Conservation (phyloP, 441 rosid species). For the Erodium trifolium region DNA sequence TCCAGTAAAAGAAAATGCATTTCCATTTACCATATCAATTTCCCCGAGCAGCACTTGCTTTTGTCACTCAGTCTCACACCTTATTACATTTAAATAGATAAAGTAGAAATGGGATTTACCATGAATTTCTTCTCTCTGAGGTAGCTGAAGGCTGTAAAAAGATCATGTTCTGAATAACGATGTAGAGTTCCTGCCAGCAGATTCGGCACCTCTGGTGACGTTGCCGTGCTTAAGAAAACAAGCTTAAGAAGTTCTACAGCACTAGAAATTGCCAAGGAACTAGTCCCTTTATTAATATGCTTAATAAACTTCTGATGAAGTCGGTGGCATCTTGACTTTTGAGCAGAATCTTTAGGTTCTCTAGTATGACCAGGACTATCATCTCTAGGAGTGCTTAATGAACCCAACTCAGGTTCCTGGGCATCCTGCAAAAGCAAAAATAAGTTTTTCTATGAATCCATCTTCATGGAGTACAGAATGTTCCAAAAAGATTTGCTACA, state of each 20-base stretch:
- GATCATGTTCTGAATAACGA: slow-evolving; percentile 89
- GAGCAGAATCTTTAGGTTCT: slow-evolving; percentile 34
- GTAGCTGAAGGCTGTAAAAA: slow-evolving; percentile 92
- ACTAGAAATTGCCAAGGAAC: slow-evolving; percentile 80
- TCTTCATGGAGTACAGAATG: slow-evolving; percentile 8
- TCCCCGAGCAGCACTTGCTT: slow-evolving; percentile 7
- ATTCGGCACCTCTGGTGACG: slow-evolving; percentile 55
- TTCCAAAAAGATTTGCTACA: neutral
- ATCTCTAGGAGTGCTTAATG: slow-evolving; percentile 28
- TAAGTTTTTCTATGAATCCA: slow-evolving; percentile 18
- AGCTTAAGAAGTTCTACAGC: slow-evolving; percentile 93
- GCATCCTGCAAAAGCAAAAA: slow-evolving; percentile 30
- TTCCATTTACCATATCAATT: slow-evolving; percentile 7
- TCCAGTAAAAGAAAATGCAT: neutral
- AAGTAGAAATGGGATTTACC: slow-evolving; percentile 37
- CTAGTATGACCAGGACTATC: slow-evolving; percentile 21
- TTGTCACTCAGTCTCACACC: neutral
- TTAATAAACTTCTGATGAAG: slow-evolving; percentile 50
- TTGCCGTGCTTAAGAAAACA: slow-evolving; percentile 77
- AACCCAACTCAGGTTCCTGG: slow-evolving; percentile 40
- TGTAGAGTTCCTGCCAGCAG: slow-evolving; percentile 68
- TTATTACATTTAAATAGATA: slow-evolving; percentile 14
- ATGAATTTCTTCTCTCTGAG: slow-evolving; percentile 78
- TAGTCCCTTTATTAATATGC: slow-evolving; percentile 47
- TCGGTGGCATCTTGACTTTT: slow-evolving; percentile 38